A percentile compares a stretch with the other conserved stretches of the same genome.
Conservation (phyloP, 1,139 yeast species). For the Blastobotrys buckinghamii region DNA sequence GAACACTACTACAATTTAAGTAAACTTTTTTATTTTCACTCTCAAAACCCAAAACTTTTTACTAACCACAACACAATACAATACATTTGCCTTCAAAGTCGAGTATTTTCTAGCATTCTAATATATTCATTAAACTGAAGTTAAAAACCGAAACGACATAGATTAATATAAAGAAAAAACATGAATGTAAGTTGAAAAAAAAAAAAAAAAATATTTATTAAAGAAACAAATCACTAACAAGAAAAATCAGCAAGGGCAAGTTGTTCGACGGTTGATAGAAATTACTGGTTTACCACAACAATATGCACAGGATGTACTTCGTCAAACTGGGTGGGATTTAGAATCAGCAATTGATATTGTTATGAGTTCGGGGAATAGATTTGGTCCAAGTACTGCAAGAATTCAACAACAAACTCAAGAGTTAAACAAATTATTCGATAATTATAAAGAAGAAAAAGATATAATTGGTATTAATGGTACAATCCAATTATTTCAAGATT, state of each 20-base stretch:
- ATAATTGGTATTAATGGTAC: conserved; percentile 72
- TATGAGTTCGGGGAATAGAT: conserved; percentile 6
- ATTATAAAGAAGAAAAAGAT: conserved; percentile 23
- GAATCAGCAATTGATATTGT: conserved; percentile 22
- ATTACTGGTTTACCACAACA: conserved; percentile 15
- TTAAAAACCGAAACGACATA: too few species aligned
- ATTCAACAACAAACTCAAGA: conserved; percentile 3
- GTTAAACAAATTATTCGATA: conserved; percentile 18
- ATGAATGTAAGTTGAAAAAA: too few species aligned
- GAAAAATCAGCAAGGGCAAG: not conserved
- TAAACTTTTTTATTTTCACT: too few species aligned
- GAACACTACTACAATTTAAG: too few species aligned
- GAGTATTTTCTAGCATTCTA: too few species aligned
- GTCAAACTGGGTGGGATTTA: conserved; percentile 18
- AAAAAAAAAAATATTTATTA: too few species aligned
- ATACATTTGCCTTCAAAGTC: too few species aligned
- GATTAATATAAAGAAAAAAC: too few species aligned
- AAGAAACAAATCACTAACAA: too few species aligned
- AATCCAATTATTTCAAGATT: conserved; percentile 54
- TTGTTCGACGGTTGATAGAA: conserved; percentile 13
- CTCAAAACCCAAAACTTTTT: too few species aligned
- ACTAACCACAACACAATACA: too few species aligned
- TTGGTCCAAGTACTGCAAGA: conserved; percentile 11
- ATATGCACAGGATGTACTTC: conserved; percentile 17
- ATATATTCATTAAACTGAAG: too few species aligned